Evolutionary conservation across 2,329 filamentous ascomycete species (phyloP).

Genomic region (Trematosphaeria pertusa): DNA sequence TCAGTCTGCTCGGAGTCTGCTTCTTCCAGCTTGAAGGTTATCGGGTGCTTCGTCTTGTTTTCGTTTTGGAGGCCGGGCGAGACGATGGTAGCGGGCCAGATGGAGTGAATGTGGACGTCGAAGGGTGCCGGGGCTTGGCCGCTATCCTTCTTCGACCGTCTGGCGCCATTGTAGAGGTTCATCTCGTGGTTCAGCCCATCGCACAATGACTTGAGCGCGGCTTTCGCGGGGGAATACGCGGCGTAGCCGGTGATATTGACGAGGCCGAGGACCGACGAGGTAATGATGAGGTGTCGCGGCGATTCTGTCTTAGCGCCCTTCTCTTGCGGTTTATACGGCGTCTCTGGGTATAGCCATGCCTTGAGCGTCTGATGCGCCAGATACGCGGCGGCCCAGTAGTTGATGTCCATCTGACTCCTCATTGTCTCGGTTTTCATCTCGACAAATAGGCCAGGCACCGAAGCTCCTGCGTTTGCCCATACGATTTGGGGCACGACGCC

Average conservation of each 20-base stretch:
- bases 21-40: slow-evolving; percentile 81
- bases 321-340: slow-evolving; percentile 45
- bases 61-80: slow-evolving; percentile 78
- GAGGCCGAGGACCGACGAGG: slow-evolving; percentile 77
- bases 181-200: slow-evolving; percentile 87
- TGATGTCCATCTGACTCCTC: slow-evolving; percentile 85
- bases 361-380: slow-evolving; percentile 81
- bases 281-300: slow-evolving; percentile 85
- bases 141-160: slow-evolving; percentile 40
- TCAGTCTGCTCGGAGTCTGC: slow-evolving; percentile 81
- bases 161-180: slow-evolving; percentile 78
- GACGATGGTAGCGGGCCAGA: slow-evolving; percentile 84
- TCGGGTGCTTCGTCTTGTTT: slow-evolving; percentile 77
- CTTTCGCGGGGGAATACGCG: slow-evolving; percentile 84
- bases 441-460: slow-evolving; percentile 77
- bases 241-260: slow-evolving; percentile 81
- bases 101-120: slow-evolving; percentile 78
- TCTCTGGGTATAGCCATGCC: slow-evolving; percentile 68
- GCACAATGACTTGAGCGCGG: slow-evolving; percentile 80
- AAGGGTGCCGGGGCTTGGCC: slow-evolving; percentile 59
- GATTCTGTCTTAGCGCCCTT: slow-evolving; percentile 38
- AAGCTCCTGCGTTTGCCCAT: slow-evolving; percentile 85
- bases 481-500: slow-evolving; percentile 79
- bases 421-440: slow-evolving; percentile 73
- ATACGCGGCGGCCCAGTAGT: slow-evolving; percentile 87